A percentile compares a stretch with the other conserved stretches of the same genome.
Evolutionary conservation across 306 rosid genomes (phyloP).

Genomic region (Elaeagnus macrophylla): DNA sequence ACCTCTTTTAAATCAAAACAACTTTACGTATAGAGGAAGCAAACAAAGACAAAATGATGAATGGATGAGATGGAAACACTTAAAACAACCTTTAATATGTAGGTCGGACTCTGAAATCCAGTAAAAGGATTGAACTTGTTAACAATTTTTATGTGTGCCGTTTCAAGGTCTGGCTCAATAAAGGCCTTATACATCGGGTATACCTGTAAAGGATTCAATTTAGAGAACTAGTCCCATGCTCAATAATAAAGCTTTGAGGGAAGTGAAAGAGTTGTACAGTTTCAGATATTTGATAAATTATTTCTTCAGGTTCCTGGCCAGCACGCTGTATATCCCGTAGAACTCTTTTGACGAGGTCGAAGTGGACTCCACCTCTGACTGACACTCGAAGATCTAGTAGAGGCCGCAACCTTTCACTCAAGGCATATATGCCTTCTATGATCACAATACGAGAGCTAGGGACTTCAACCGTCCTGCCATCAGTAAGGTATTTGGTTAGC

Average conservation of each 20-base stretch:
- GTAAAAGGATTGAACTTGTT: slow-evolving; percentile 96
- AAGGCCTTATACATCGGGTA: slow-evolving; percentile 99
- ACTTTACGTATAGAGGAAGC: slow-evolving; percentile 3
- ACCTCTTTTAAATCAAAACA: background rate
- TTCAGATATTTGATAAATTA: slow-evolving; percentile 96
- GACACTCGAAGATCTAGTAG: slow-evolving; percentile 89
- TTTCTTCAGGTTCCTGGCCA: slow-evolving; percentile 98
- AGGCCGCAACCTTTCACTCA: slow-evolving; percentile 87
- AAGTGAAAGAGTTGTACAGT: slow-evolving; percentile 47
- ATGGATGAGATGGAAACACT: slow-evolving; percentile 1
- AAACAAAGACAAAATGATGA: slow-evolving; percentile 12
- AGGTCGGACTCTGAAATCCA: slow-evolving; percentile 94
- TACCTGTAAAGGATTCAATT: slow-evolving; percentile 46
- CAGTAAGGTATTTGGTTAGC: slow-evolving; percentile 13
- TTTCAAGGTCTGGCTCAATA: slow-evolving; percentile 94
- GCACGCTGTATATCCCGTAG: slow-evolving; percentile 96
- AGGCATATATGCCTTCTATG: slow-evolving; percentile 95
- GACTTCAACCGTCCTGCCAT: slow-evolving; percentile 82
- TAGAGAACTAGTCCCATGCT: slow-evolving; percentile 18
- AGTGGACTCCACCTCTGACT: slow-evolving; percentile 98
- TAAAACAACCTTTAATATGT: slow-evolving; percentile 68
- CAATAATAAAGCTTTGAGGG: slow-evolving; percentile 10
- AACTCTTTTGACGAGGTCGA: slow-evolving; percentile 95
- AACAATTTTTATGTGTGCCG: slow-evolving; percentile 84
- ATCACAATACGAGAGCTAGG: slow-evolving; percentile 86